Evolutionary conservation across 1,284 basidiomycete genomes (phyloP).

Genomic region (Stereum hirsutum): DNA sequence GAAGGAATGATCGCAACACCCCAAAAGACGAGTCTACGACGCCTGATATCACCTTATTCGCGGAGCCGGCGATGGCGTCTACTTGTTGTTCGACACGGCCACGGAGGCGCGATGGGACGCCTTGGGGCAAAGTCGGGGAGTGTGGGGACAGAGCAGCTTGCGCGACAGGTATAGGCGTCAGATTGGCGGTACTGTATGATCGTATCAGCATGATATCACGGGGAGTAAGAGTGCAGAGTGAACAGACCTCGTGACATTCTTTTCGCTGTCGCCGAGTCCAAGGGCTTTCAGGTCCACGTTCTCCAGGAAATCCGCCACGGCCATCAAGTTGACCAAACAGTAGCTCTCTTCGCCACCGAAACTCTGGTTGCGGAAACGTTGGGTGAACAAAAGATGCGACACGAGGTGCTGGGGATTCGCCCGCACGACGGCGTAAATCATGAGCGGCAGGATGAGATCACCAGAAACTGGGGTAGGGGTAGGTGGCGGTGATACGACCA

Average conservation of each 20-base stretch:
- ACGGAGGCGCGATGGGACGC: constrained; percentile 40
- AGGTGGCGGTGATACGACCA: constrained; percentile 21
- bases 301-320: constrained; percentile 89
- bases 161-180: constrained; percentile 66
- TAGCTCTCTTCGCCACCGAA: constrained; percentile 82
- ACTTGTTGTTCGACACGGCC: constrained; percentile 78
- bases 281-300: constrained; percentile 82
- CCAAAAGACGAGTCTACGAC: constrained; percentile 83
- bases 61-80: constrained; percentile 73
- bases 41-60: constrained; percentile 78
- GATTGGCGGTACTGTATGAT: constrained; percentile 50
- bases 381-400: constrained; percentile 80
- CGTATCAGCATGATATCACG: constrained; percentile 9
- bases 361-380: constrained; percentile 73
- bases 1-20: constrained; percentile 62
- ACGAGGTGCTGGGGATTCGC: constrained; percentile 80
- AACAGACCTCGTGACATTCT: constrained; percentile 46
- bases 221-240: neutral
- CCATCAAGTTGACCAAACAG: constrained; percentile 89
- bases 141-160: constrained; percentile 18
- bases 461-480: constrained; percentile 48
- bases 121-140: constrained; percentile 20
- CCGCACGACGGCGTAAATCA: constrained; percentile 89
- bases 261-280: constrained; percentile 63
- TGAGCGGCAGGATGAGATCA: constrained; percentile 78